Evolutionary conservation across 371 early-diverging fungal genomes (phyloP).

Genomic region (Dentiscutata heterogama): DNA sequence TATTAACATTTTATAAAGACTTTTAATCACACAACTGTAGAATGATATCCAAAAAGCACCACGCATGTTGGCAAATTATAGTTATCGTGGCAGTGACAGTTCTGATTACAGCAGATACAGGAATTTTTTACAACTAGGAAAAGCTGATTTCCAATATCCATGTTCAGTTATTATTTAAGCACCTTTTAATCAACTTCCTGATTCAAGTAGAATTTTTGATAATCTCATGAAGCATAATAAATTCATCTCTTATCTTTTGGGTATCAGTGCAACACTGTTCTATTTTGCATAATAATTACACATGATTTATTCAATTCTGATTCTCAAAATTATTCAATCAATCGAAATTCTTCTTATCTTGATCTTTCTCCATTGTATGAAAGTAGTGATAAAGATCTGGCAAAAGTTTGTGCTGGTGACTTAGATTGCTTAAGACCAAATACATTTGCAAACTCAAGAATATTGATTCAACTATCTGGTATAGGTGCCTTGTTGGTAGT

Average conservation of each 20-base stretch:
- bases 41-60: slow-evolving; percentile 59
- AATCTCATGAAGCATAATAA: slow-evolving; percentile 48
- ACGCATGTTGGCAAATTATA: slow-evolving; percentile 55
- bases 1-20: background rate
- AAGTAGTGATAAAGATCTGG: slow-evolving; percentile 46
- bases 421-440: slow-evolving; percentile 62
- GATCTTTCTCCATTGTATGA: slow-evolving; percentile 65
- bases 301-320: slow-evolving; percentile 66
- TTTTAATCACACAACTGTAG: slow-evolving; percentile 27
- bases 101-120: slow-evolving; percentile 56
- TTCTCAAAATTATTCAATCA: slow-evolving; percentile 53
- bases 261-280: slow-evolving; percentile 60
- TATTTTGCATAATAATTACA: slow-evolving; percentile 64
- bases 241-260: slow-evolving; percentile 54
- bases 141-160: slow-evolving; percentile 57
- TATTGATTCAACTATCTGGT: slow-evolving; percentile 62
- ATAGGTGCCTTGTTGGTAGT: slow-evolving; percentile 59
- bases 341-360: slow-evolving; percentile 61
- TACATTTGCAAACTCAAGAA: slow-evolving; percentile 62
- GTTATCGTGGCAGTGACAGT: slow-evolving; percentile 65
- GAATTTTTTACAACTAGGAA: slow-evolving; percentile 54
- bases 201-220: slow-evolving; percentile 30
- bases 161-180: slow-evolving; percentile 47
- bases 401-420: no score
- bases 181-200: background rate